These are phyloP conservation scores for Chaetomium globosum DNA, from an alignment of 2,329 filamentous ascomycete genomes.

Conservation along the genomic window DNA sequence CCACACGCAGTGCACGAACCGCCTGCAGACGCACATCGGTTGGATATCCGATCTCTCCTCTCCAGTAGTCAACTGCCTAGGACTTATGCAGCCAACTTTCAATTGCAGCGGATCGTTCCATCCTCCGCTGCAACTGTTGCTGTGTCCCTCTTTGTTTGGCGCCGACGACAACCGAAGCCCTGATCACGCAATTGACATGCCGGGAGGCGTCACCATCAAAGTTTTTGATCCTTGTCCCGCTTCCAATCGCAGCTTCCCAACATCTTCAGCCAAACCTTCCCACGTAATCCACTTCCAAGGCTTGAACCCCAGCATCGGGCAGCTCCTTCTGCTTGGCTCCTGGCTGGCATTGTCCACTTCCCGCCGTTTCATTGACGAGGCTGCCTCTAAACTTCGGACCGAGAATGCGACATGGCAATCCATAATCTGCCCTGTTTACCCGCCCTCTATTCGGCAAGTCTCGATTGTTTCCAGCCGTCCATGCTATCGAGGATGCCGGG, in stretches of 20 bases:
- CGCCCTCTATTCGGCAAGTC: not conserved
- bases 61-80: not conserved
- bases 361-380: conserved; percentile 9
- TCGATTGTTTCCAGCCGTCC: not conserved
- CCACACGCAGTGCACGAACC: not conserved
- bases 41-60: not conserved
- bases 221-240: not conserved
- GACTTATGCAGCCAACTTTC: not conserved
- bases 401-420: not conserved
- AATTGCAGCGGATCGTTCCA: not conserved
- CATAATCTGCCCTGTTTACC: conserved; percentile 9
- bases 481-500: not conserved
- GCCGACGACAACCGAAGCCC: conserved; percentile 23
- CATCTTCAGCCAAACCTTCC: not conserved
- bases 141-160: conserved; percentile 1
- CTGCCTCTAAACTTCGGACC: not conserved
- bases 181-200: conserved; percentile 30
- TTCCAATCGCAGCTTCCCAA: not conserved
- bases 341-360: not conserved
- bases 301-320: not conserved
- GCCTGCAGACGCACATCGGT: not conserved
- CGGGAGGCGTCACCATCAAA: conserved; percentile 22
- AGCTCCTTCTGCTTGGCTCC: not conserved
- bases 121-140: not conserved
- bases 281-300: not conserved